Conservation (phyloP, 179 eudicot species). For the Actinidia arguta region DNA sequence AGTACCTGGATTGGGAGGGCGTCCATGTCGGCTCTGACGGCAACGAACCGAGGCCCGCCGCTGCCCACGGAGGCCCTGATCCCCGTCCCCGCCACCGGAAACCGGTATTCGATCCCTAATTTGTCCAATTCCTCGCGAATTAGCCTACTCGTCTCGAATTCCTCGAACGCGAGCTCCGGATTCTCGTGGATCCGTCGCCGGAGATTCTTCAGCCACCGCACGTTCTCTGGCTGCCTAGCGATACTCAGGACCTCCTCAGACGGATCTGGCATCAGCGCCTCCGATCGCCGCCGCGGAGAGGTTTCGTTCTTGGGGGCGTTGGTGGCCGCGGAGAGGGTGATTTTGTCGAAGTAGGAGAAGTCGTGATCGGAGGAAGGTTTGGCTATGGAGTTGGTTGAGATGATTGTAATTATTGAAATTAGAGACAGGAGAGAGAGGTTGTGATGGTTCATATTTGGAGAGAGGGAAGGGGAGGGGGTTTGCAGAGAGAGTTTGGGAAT, state of each 20-base stretch:
- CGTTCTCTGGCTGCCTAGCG: slow-evolving; percentile 40
- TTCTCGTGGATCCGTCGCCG: slow-evolving; percentile 69
- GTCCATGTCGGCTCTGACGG: slow-evolving; percentile 87
- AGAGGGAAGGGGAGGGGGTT: background rate
- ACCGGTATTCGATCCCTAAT: slow-evolving; percentile 45
- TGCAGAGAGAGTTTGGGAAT: background rate
- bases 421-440: background rate
- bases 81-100: slow-evolving; percentile 72
- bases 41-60: slow-evolving; percentile 75
- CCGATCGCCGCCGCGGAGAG: background rate
- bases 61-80: slow-evolving; percentile 67
- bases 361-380: slow-evolving; percentile 14
- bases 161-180: slow-evolving; percentile 81
- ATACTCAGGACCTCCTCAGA: slow-evolving; percentile 35
- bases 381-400: background rate
- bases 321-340: background rate
- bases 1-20: slow-evolving; percentile 86
- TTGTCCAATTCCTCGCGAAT: slow-evolving; percentile 53
- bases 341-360: slow-evolving; percentile 24
- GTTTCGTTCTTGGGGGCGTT: slow-evolving; percentile 4
- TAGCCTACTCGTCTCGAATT: slow-evolving; percentile 56
- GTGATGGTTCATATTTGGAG: background rate
- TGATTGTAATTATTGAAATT: background rate
- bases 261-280: background rate
- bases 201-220: slow-evolving; percentile 49